Evolutionary conservation across 345 rosid genomes (phyloP).

Genomic region (Sisymbrium irio): DNA sequence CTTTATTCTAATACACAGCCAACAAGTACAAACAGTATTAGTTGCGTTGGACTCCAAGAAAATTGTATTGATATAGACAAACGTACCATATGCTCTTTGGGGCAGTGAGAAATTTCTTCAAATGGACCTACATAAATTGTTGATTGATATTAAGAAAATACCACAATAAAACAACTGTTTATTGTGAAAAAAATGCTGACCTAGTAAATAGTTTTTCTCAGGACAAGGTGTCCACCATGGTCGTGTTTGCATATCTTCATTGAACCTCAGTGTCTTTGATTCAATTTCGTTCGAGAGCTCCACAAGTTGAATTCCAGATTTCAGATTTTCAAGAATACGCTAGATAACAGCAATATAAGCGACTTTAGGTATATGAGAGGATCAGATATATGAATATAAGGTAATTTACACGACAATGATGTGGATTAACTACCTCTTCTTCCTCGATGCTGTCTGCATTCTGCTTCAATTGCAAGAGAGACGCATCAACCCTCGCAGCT

Average conservation of each 20-base stretch:
- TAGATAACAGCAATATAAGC: constrained; percentile 33
- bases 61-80: neutral
- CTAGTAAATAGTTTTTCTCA: constrained; percentile 76
- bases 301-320: constrained; percentile 58
- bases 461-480: constrained; percentile 77
- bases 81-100: constrained; percentile 62
- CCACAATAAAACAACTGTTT: neutral
- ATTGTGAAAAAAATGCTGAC: constrained; percentile 35
- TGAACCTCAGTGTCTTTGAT: constrained; percentile 58
- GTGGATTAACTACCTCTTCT: constrained; percentile 56
- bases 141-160: constrained; percentile 1
- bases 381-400: neutral
- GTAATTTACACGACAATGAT: neutral
- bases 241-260: constrained; percentile 83
- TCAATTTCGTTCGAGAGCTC: constrained; percentile 82
- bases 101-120: constrained; percentile 66
- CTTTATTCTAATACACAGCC: constrained; percentile 49
- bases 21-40: constrained; percentile 5
- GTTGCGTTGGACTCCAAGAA: neutral
- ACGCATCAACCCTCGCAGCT: constrained; percentile 65
- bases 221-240: constrained; percentile 98
- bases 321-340: constrained; percentile 72
- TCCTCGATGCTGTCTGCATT: constrained; percentile 67
- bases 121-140: constrained; percentile 65
- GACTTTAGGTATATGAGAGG: constrained; percentile 4